Percentiles rank a stretch among this genome's conserved stretches.
Conservation (phyloP, 352 stramenopile species). For the Pythium rhizo-oryzae region DNA sequence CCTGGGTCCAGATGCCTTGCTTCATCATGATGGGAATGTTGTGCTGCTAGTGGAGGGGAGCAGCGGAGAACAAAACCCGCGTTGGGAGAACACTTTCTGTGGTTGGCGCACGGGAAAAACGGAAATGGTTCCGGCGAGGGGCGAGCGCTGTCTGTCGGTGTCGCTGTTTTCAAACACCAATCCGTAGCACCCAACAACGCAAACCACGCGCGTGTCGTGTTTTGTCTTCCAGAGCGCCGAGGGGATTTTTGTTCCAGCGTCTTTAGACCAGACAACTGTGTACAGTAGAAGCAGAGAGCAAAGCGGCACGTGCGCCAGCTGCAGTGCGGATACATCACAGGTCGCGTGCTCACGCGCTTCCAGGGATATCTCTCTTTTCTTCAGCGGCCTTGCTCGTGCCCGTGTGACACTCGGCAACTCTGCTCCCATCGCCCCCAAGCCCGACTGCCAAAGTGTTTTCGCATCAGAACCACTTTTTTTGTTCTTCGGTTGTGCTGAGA, state of each 20-base stretch:
- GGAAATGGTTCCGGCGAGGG: neutral
- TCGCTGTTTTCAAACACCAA: neutral
- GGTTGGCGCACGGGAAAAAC: constrained; percentile 6
- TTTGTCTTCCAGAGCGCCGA: neutral
- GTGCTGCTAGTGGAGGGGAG: neutral
- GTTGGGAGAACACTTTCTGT: neutral
- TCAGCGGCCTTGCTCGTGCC: neutral
- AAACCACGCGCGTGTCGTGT: constrained; percentile 3
- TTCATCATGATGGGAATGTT: constrained; percentile 15
- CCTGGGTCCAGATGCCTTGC: constrained; percentile 30
- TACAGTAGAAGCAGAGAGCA: neutral
- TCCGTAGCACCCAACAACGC: constrained; percentile 5
- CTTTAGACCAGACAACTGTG: neutral
- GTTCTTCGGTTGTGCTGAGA: neutral
- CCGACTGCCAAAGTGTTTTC: neutral
- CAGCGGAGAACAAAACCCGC: neutral
- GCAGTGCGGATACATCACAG: neutral
- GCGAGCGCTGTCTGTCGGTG: too few relatives aligned
- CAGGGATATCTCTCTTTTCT: neutral
- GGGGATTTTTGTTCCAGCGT: neutral
- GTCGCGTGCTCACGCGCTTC: neutral
- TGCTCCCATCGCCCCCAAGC: neutral
- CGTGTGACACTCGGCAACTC: neutral
- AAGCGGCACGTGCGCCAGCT: neutral
- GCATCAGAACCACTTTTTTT: neutral